These are phyloP conservation scores for Elongisporangium senticosum DNA, from an alignment of 352 stramenopile species.

Conservation along the genomic window DNA sequence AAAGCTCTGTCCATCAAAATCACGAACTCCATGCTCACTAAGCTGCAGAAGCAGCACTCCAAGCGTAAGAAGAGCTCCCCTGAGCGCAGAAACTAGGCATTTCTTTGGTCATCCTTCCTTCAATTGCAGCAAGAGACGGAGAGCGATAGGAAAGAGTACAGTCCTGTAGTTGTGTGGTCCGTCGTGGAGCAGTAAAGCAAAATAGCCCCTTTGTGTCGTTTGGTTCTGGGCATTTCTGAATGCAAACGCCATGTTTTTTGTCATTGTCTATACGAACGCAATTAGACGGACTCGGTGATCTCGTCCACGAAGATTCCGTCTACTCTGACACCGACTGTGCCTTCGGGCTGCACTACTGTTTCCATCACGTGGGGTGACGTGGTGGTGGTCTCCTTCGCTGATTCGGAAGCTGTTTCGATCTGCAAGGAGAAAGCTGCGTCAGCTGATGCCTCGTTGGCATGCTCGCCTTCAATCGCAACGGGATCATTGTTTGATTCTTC, in stretches of 20 bases:
- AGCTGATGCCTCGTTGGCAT: background rate
- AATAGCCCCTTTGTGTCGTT: background rate
- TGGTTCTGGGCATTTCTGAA: background rate
- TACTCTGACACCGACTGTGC: constrained; percentile 38
- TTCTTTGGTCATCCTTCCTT: background rate
- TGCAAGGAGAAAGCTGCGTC: background rate
- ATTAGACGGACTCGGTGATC: constrained; percentile 47
- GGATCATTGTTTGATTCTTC: background rate
- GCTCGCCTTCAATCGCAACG: background rate
- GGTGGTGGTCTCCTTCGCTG: background rate
- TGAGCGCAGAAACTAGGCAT: constrained; percentile 6
- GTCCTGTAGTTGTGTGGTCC: background rate
- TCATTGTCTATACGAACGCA: background rate
- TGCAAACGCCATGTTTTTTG: background rate
- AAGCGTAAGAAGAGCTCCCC: constrained; percentile 43
- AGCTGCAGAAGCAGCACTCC: constrained; percentile 65
- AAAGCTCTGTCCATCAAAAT: constrained; percentile 67
- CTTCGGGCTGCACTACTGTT: constrained; percentile 27
- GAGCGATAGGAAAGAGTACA: background rate
- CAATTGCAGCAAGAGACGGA: background rate
- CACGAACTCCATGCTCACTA: constrained; percentile 68
- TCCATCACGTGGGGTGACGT: constrained; percentile 9
- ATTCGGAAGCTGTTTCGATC: background rate
- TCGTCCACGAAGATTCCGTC: constrained; percentile 52
- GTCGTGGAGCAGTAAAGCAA: background rate